Percentiles rank a stretch among this genome's conserved stretches.
Conservation (phyloP, 2,329 filamentous ascomycete genomes). For the Apiospora pterosperma region DNA sequence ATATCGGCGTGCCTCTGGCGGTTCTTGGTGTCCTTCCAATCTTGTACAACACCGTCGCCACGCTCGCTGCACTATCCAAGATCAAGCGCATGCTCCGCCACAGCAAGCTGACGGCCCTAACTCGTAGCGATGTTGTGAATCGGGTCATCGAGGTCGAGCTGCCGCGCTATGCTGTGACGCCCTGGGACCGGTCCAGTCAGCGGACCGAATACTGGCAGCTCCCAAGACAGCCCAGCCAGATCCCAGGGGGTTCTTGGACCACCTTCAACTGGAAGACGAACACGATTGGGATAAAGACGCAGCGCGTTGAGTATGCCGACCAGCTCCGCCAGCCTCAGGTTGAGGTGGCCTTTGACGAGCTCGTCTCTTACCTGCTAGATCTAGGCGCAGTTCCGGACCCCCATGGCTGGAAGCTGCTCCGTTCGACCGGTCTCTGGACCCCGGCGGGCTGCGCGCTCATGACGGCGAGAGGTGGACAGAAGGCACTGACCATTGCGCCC, state of each 20-base stretch:
- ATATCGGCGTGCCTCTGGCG: conserved; percentile 55
- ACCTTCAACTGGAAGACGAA: conserved; percentile 65
- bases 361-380: conserved; percentile 61
- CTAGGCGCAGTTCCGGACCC: conserved; percentile 59
- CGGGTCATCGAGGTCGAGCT: conserved; percentile 65
- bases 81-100: conserved; percentile 57
- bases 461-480: conserved; percentile 47
- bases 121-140: conserved; percentile 61
- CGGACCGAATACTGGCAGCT: conserved; percentile 57
- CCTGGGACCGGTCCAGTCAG: conserved; percentile 51
- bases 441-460: conserved; percentile 56
- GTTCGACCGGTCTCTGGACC: conserved; percentile 58
- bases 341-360: conserved; percentile 53
- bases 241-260: conserved; percentile 62
- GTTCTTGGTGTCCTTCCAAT: conserved; percentile 61
- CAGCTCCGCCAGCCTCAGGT: conserved; percentile 52
- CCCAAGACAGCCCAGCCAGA: conserved; percentile 44
- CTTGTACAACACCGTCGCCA: conserved; percentile 61
- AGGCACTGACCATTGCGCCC: conserved; percentile 50
- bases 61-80: conserved; percentile 55
- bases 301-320: conserved; percentile 60
- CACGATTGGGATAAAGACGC: conserved; percentile 57
- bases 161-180: conserved; percentile 61
- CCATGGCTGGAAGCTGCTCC: conserved; percentile 55
- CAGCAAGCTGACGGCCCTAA: conserved; percentile 56